Percentiles rank a stretch among this genome's conserved stretches.
Evolutionary conservation across 2,329 filamentous ascomycete genomes (phyloP).

Genomic region (Penicillium expansum): DNA sequence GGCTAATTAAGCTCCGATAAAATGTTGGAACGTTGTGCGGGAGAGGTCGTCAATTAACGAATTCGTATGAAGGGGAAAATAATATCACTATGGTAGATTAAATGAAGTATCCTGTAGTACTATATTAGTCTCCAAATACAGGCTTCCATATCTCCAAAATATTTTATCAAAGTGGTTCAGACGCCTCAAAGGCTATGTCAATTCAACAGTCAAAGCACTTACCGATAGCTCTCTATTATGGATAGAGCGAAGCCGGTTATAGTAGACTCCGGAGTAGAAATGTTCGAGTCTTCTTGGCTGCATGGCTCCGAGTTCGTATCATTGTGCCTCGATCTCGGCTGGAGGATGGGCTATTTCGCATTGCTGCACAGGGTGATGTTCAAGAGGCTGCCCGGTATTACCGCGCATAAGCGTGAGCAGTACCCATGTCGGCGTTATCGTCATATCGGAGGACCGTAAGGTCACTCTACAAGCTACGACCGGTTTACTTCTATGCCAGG

Average conservation of each 20-base stretch:
- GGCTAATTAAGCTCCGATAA: background rate
- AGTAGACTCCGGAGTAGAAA: background rate
- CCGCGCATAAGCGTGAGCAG: background rate
- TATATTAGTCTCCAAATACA: background rate
- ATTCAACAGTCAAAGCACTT: no score
- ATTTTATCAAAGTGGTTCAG: background rate
- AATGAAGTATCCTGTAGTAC: background rate
- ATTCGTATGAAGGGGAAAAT: background rate
- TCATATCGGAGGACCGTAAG: background rate
- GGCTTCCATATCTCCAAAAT: background rate
- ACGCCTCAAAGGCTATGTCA: background rate
- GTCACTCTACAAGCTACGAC: slow-evolving; percentile 11
- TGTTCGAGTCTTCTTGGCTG: background rate
- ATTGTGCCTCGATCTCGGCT: background rate
- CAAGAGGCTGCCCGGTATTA: background rate
- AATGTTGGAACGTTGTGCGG: no score
- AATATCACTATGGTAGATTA: background rate
- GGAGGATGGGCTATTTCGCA: background rate
- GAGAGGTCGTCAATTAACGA: background rate
- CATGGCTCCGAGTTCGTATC: background rate
- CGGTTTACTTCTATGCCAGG: slow-evolving; percentile 20
- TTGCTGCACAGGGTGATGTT: background rate
- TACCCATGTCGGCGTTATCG: background rate
- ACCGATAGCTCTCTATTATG: background rate
- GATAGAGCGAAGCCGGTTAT: background rate